Base-by-base conservation (phyloP, 2,329 filamentous ascomycete species). In the Plectosphaerella cucumerina region DNA sequence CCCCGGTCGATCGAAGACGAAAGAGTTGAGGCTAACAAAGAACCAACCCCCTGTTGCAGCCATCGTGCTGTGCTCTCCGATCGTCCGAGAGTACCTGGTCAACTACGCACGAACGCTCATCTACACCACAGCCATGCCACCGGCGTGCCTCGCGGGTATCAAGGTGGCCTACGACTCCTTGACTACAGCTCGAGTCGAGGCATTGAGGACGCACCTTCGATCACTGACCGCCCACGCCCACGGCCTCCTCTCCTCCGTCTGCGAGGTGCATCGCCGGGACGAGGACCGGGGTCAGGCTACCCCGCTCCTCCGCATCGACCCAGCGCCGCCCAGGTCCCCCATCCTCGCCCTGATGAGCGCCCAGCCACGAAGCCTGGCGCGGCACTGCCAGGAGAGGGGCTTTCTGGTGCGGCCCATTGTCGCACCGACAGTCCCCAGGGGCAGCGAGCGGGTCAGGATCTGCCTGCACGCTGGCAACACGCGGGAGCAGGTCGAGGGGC, bases 41-140 rank as follows among this genome's bases (percentile, higher is more conserved):
- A n/a, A n/a, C n/a, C 39, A 42, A 5, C 9, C 18, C 11, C 17
- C n/a, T 18, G 39, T 17, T 41, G 46, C 46, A 64, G 64, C 65
- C 20, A 84, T 84, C 18, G 70, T 90, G 2, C 71, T 90, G 0
- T 88, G 84, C 61, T 81, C 82, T 1, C 64, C 75, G 0, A 67
- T 77, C 1, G 79, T 82, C 0, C 72, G 84, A 21, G 68, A 80
- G 1, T 90, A 89, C 55, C 72, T 90, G 48, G 78, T 90, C 65
- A 90, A 91, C 61, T 90, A 90, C 60, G 86, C 87, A 1, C 80
- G 86, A n/a, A 84, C 80, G 2, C 68, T 90, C 41, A 89, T 90
- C 50, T 91, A 89, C 64, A 89, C 86, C 0, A 90, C 86, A 0
- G 84, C 85, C 26, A 76, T 88, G 68, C 77, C 82, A 0, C 81